Conservation (phyloP, 805 yeast genomes). For the Cyberlindnera mycetangii region DNA sequence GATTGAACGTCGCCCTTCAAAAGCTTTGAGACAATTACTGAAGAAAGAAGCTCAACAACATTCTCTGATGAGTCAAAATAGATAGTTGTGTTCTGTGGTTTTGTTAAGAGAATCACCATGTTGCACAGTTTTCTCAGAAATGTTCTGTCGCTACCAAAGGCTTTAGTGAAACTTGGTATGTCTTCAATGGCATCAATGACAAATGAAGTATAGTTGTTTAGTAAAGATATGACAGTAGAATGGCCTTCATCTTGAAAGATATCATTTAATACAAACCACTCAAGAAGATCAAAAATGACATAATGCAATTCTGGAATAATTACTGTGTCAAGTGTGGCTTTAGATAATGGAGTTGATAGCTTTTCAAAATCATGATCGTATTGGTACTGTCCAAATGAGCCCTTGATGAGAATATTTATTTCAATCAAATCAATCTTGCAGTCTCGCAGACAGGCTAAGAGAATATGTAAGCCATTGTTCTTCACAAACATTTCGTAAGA, state of each 20-base stretch:
- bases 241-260: conserved; percentile 36
- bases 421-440: conserved; percentile 35
- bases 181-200: conserved; percentile 29
- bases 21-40: conserved; percentile 35
- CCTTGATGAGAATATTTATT: conserved; percentile 38
- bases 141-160: conserved; percentile 31
- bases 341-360: conserved; percentile 11
- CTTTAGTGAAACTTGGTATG: conserved; percentile 25
- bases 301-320: conserved; percentile 45
- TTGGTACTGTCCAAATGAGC: conserved; percentile 44
- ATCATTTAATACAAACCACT: conserved; percentile 36
- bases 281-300: conserved; percentile 33
- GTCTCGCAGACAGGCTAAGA: conserved; percentile 44
- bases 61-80: conserved; percentile 31
- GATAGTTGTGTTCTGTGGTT: conserved; percentile 31
- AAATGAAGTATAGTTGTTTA: conserved; percentile 26
- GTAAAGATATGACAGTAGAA: conserved; percentile 28
- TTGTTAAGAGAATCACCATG: conserved; percentile 29
- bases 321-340: conserved; percentile 11
- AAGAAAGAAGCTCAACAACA: conserved; percentile 34
- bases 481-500: conserved; percentile 48
- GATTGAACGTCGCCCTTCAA: conserved; percentile 22
- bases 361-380: conserved; percentile 22
- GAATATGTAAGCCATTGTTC: conserved; percentile 48
- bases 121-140: conserved; percentile 27